A percentile compares a stretch with the other conserved stretches of the same genome.
phyloP scores from a whole-genome alignment of 441 rosid genomes.

The Eruca vesicaria region DNA sequence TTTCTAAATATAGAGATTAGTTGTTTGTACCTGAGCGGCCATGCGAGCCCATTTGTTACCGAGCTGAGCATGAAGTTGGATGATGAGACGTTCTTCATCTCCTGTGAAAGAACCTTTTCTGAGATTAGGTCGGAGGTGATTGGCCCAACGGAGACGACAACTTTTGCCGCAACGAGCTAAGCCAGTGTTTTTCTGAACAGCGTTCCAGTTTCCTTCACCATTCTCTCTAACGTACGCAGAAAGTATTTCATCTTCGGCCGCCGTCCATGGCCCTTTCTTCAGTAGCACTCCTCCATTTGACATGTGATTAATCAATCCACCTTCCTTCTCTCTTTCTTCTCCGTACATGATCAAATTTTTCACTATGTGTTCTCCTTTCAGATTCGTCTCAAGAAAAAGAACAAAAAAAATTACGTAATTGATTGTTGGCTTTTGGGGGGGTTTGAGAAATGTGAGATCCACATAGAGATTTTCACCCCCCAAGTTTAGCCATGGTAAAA shows the following conservation, averaged over 20 bases:
- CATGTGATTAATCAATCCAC: conserved; percentile 31
- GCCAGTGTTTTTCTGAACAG: conserved; percentile 75
- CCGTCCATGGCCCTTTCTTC: conserved; percentile 96
- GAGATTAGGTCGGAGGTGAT: conserved; percentile 76
- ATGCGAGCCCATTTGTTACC: conserved; percentile 98
- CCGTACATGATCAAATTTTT: conserved; percentile 35
- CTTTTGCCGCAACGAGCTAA: conserved; percentile 92
- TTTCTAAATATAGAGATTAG: background rate
- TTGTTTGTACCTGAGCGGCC: conserved; percentile 67
- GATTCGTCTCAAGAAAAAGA: background rate
- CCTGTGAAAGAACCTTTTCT: conserved; percentile 78
- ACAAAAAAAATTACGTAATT: background rate
- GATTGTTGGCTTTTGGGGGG: conserved; percentile 14
- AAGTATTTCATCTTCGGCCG: conserved; percentile 67
- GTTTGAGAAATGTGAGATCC: conserved; percentile 16
- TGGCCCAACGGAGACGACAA: conserved; percentile 91
- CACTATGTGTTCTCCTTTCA: background rate
- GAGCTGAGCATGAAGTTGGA: conserved; percentile 73
- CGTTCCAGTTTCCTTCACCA: conserved; percentile 97
- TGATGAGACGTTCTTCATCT: conserved; percentile 72
- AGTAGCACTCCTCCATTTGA: conserved; percentile 33
- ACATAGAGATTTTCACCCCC: conserved; percentile 26
- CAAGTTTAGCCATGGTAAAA: conserved; percentile 18
- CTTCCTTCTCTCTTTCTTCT: conserved; percentile 32
- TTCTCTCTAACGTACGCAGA: conserved; percentile 68